Evolutionary conservation across 495 filamentous ascomycete genomes (phyloP), one percentile per base, ranked within the genome.

Genomic region (Letharia lupina): DNA sequence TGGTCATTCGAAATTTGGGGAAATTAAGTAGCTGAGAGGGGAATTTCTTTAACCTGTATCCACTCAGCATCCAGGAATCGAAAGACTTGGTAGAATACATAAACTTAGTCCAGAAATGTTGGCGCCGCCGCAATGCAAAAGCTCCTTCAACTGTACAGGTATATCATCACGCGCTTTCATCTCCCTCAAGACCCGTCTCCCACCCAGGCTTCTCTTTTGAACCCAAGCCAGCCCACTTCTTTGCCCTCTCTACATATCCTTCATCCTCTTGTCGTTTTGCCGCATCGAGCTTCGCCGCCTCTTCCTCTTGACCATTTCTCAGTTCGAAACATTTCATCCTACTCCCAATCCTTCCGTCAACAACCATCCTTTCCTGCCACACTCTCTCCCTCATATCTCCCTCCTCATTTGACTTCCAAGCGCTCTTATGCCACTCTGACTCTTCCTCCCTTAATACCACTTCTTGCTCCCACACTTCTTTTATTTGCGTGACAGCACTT

Each of bases 251-350:
- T 6, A 63, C n/a, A 12, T n/a, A 16, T 20, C 58, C 52, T 23
- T 60, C 56, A 4, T 66, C 63, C 13, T 52, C n/a, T 41, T 33
- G 12, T 60, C 42, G 62, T 42, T 50, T 65, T 60, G 59, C 57
- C 58, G 12, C 50, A 6, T 68, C 69, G 13, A 67, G 20, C 45
- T 52, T 61, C 6, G 42, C 66, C 1, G 65, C 69, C n/a, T 60
- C 23, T 15, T 58, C 59, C 7, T 69, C 59, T 31, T 67, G 56
- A 28, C 56, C 64, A 9, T 31, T 44, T 23, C 69, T 74, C 16
- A 91, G 68, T 72, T 86, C 82, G 73, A 93, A 94, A 65, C 80
- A 85, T 65, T 87, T 84, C 95, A 98, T 96, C 47, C 92, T 85
- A 68, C 77, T 80, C 18, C 84, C 83, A 65, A 98, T 88, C 33